Conservation (phyloP, 228 moss, liverwort and hornwort genomes). For the Sphagnum fallax region DNA sequence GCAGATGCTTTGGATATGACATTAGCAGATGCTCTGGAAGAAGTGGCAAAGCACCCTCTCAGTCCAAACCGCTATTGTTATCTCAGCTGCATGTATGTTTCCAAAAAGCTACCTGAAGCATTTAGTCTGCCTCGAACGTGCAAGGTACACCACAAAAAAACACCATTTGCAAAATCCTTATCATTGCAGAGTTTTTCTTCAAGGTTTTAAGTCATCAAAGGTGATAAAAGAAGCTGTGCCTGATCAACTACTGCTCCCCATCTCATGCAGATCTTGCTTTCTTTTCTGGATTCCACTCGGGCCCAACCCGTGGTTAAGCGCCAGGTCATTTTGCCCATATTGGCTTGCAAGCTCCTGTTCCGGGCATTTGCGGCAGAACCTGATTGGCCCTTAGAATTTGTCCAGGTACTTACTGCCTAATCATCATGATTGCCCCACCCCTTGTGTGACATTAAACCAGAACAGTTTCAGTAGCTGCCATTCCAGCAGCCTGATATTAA, state of each 20-base stretch:
- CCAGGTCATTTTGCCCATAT: conserved; percentile 72
- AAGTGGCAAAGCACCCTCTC: conserved; percentile 65
- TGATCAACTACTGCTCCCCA: not conserved
- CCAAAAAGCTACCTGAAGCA: conserved; percentile 88
- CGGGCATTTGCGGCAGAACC: conserved; percentile 79
- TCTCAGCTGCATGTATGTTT: conserved; percentile 75
- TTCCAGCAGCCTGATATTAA: no score
- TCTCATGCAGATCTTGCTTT: conserved; percentile 60
- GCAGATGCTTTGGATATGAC: conserved; percentile 65
- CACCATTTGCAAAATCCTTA: not conserved
- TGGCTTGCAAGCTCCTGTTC: conserved; percentile 82
- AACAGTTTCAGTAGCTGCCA: no score
- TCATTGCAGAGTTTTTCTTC: not conserved
- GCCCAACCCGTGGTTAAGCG: conserved; percentile 70
- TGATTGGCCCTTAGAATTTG: conserved; percentile 95
- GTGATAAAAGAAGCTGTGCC: not conserved
- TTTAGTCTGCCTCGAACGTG: conserved; percentile 80
- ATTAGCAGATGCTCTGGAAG: conserved; percentile 70
- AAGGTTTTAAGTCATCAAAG: not conserved
- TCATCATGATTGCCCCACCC: not conserved
- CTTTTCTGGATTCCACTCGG: conserved; percentile 61
- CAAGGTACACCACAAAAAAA: conserved; percentile 32
- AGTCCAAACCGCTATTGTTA: conserved; percentile 91
- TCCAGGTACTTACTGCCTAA: conserved; percentile 46
- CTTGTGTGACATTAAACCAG: no score